phyloP scores from a whole-genome alignment of 768 basidiomycete species.

The Hysterangium stoloniferum region DNA sequence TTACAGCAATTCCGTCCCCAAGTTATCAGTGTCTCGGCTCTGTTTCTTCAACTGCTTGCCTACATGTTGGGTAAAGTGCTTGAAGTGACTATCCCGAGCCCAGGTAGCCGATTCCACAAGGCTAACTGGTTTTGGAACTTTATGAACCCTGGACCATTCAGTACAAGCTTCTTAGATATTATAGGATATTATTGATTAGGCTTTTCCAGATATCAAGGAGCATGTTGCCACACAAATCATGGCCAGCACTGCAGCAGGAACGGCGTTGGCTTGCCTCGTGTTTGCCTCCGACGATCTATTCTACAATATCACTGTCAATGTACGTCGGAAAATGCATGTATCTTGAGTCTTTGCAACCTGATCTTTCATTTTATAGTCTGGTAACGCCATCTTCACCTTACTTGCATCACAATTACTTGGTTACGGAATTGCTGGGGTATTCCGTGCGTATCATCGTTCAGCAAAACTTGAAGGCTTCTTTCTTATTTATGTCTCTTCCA shows the following conservation, averaged over 20 bases:
- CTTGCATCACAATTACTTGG: not conserved
- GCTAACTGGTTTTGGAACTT: constrained; percentile 23
- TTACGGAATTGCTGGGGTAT: not conserved
- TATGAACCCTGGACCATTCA: constrained; percentile 49
- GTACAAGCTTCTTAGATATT: constrained; percentile 29
- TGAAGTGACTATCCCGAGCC: constrained; percentile 12
- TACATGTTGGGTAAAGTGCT: constrained; percentile 30
- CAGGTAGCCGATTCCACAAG: not conserved
- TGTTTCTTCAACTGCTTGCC: constrained; percentile 48
- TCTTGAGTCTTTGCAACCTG: not conserved
- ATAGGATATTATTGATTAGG: too few relatives aligned
- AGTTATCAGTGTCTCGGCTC: constrained; percentile 40
- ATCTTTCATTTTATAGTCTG: not conserved
- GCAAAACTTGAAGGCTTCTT: too few relatives aligned
- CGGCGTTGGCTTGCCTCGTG: constrained; percentile 46
- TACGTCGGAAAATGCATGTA: not conserved
- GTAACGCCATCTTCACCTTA: not conserved
- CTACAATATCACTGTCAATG: not conserved
- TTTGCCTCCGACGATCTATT: constrained; percentile 51
- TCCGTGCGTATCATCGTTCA: not conserved
- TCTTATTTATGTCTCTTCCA: not conserved
- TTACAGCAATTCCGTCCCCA: constrained; percentile 27
- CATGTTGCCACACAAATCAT: constrained; percentile 52
- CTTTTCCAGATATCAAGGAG: constrained; percentile 22
- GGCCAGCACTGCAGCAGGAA: constrained; percentile 46